Evolutionary conservation across 441 rosid species (phyloP).

Genomic region (Oxalis stricta): DNA sequence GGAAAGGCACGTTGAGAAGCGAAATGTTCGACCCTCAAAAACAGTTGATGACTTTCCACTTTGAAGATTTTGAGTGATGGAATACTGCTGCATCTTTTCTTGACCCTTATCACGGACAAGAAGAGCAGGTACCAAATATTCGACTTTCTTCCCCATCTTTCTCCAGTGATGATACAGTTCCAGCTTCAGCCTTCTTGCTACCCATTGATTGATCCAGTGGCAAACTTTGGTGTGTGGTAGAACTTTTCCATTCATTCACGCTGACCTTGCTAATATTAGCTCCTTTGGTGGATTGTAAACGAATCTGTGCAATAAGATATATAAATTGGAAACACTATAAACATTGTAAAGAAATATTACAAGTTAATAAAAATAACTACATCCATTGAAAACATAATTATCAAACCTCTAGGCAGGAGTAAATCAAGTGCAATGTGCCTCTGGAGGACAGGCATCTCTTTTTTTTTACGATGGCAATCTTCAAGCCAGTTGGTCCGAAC

Average conservation of each 20-base stretch:
- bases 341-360: background rate
- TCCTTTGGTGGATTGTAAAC: constrained; percentile 32
- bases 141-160: constrained; percentile 21
- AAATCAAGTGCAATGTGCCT: constrained; percentile 64
- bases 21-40: constrained; percentile 64
- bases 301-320: constrained; percentile 30
- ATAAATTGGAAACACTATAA: constrained; percentile 5
- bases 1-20: constrained; percentile 73
- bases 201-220: constrained; percentile 19
- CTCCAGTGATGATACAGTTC: constrained; percentile 21
- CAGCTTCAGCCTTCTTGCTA: constrained; percentile 22
- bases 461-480: constrained; percentile 72
- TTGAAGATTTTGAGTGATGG: constrained; percentile 20
- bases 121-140: constrained; percentile 17
- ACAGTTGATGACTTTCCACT: constrained; percentile 30
- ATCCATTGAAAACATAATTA: constrained; percentile 8
- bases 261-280: constrained; percentile 19
- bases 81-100: constrained; percentile 24
- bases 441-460: constrained; percentile 51
- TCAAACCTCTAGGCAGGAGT: constrained; percentile 81
- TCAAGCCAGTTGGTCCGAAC: constrained; percentile 85
- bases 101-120: constrained; percentile 23
- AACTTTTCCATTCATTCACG: constrained; percentile 28
- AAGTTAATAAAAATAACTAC: constrained; percentile 7
- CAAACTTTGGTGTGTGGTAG: constrained; percentile 13